Conservation (phyloP, 306 rosid species). For the Quillaja saponaria region DNA sequence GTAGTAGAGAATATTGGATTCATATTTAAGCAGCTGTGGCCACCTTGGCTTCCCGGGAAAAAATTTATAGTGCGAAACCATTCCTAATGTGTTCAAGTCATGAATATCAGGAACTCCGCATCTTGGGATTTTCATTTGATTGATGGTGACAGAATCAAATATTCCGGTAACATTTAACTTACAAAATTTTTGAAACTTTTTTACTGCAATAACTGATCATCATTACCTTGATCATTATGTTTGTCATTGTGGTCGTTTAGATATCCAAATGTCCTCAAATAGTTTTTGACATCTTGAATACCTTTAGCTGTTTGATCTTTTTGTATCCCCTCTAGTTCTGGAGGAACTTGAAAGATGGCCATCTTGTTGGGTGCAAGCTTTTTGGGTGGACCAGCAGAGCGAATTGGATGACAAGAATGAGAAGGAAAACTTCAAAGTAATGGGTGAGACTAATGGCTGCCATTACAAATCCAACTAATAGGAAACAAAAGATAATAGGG, state of each 20-base stretch:
- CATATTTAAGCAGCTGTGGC: constrained; percentile 18
- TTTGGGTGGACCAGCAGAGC: background rate
- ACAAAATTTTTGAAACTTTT: background rate
- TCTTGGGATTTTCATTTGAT: background rate
- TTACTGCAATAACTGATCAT: background rate
- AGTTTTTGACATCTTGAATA: background rate
- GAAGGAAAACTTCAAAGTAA: background rate
- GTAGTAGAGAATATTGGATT: constrained; percentile 1
- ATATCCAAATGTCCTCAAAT: constrained; percentile 9
- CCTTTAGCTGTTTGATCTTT: background rate
- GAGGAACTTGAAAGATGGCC: background rate
- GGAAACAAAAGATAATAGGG: too few relatives aligned
- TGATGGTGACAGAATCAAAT: constrained; percentile 10
- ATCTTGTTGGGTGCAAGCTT: background rate
- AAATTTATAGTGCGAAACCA: background rate
- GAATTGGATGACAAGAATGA: constrained; percentile 6
- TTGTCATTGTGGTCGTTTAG: background rate
- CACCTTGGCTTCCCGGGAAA: background rate
- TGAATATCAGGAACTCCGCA: constrained; percentile 19
- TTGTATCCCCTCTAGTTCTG: background rate
- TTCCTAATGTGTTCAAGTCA: background rate
- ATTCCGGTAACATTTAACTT: constrained; percentile 16
- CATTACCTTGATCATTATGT: too few relatives aligned
- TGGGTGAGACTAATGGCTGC: too few relatives aligned
- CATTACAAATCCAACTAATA: too few relatives aligned